phyloP scores from a whole-genome alignment of 306 rosid genomes.

The Begonia fuchsioides region DNA sequence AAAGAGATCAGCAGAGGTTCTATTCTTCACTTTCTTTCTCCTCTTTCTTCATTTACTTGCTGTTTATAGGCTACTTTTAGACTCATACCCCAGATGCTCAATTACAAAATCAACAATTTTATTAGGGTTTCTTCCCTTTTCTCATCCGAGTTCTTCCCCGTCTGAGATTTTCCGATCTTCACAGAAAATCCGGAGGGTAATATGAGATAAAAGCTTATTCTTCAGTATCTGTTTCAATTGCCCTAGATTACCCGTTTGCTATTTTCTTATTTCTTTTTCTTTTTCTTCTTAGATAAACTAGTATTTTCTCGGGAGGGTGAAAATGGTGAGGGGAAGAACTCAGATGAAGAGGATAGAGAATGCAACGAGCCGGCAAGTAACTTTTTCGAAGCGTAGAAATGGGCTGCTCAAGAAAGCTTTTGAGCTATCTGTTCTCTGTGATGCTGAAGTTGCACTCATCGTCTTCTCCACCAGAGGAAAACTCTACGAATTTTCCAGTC shows the following conservation, averaged over 20 bases:
- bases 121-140: slow-evolving; percentile 1
- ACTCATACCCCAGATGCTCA: not conserved
- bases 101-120: not conserved
- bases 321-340: slow-evolving; percentile 87
- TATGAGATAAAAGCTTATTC: too few relatives aligned
- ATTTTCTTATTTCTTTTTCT: too few relatives aligned
- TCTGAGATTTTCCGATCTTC: too few relatives aligned
- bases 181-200: slow-evolving; percentile 4
- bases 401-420: slow-evolving; percentile 83
- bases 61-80: not conserved
- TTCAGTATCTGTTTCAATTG: too few relatives aligned
- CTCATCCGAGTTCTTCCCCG: too few relatives aligned
- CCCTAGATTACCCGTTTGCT: not conserved
- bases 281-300: not conserved
- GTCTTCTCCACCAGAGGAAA: slow-evolving; percentile 78
- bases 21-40: slow-evolving; percentile 11
- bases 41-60: slow-evolving; percentile 8
- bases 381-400: slow-evolving; percentile 76
- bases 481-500: slow-evolving; percentile 80
- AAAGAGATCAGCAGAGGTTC: slow-evolving; percentile 45
- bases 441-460: slow-evolving; percentile 85
- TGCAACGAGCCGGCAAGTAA: slow-evolving; percentile 86
- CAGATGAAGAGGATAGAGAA: slow-evolving; percentile 88
- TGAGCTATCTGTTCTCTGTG: slow-evolving; percentile 86
- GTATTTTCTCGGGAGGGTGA: not conserved